Conservation (phyloP, 2,329 filamentous ascomycete genomes). For the Neurospora sp. region DNA sequence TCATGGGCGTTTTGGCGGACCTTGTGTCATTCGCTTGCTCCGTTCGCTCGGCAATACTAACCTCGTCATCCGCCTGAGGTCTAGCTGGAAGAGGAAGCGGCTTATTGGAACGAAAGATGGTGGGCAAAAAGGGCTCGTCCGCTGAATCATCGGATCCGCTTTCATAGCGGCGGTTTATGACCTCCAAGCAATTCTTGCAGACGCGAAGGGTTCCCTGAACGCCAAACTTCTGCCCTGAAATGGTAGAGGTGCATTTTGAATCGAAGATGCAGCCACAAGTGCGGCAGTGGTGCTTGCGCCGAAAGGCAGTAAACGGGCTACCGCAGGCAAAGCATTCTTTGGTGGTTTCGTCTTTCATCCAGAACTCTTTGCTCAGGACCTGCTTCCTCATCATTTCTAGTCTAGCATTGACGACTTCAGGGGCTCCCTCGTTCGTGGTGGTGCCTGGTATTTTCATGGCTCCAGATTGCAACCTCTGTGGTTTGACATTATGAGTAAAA, state of each 20-base stretch:
- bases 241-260: slow-evolving; percentile 87
- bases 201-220: slow-evolving; percentile 77
- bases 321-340: slow-evolving; percentile 95
- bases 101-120: slow-evolving; percentile 49
- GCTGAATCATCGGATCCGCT: slow-evolving; percentile 83
- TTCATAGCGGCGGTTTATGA: slow-evolving; percentile 85
- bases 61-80: slow-evolving; percentile 31
- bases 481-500: slow-evolving; percentile 37
- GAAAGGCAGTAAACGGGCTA: slow-evolving; percentile 82
- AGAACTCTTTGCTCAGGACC: slow-evolving; percentile 88
- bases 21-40: slow-evolving; percentile 39
- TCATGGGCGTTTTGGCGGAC: slow-evolving; percentile 57
- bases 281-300: slow-evolving; percentile 92
- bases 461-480: slow-evolving; percentile 35
- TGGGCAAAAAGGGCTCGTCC: slow-evolving; percentile 58
- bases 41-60: slow-evolving; percentile 30
- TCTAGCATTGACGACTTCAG: slow-evolving; percentile 49
- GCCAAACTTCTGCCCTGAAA: slow-evolving; percentile 78
- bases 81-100: slow-evolving; percentile 26
- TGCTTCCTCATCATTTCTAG: slow-evolving; percentile 71
- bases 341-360: slow-evolving; percentile 98
- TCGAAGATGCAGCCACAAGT: slow-evolving; percentile 98
- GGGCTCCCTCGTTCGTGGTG: slow-evolving; percentile 44
- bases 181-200: slow-evolving; percentile 83
- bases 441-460: slow-evolving; percentile 46